Evolutionary conservation across 306 rosid species (phyloP), one percentile per base, ranked within the genome.

Genomic region (Aeschynomene evenia): DNA sequence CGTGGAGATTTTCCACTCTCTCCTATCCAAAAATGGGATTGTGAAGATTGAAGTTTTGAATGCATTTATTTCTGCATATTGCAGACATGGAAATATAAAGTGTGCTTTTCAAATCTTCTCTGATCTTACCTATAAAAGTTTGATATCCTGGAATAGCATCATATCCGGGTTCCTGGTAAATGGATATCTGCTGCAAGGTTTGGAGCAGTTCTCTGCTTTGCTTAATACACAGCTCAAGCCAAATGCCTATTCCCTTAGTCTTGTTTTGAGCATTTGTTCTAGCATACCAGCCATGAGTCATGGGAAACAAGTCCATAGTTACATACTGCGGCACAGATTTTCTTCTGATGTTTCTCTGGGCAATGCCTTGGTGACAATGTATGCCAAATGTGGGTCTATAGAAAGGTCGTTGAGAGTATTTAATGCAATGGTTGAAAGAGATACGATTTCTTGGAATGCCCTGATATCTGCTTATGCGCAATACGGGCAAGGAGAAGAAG

Each of bases 401-500:
- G 86, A 79, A 33, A 61, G 56, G 77, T 83, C 94, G 14, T 10
- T 87, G 74, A 77, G 74, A 68, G 91, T 87, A 57, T 89, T 89
- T 71, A 60, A 79, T 61, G 83, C 79, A 37, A 91, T 89, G 97
- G 58, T 39, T 6, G 75, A 79, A 69, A 89, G 82, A 73, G 94
- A 91, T 53, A 77, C 71, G 14, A 75, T 89, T 75, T 82, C 98
- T 13, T 88, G 92, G 91, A 91, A 89, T 76, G 82, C 98, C 76
- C 59, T 91, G 12, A 79, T 91, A 80, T 87, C 98, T 55, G 96
- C 90, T 36, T 87, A 82, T 59, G 89, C 87, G 2, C 90, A 85
- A 49, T 91, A 91, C 23, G 98, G 98, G 75, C 71, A 65, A 72
- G 96, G 94, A 28, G 43, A 85, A 72, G 91, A 85, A 29, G 98